These are phyloP conservation scores for Colletotrichum phormii DNA, from an alignment of 2,329 filamentous ascomycete species.

Conservation along the genomic window DNA sequence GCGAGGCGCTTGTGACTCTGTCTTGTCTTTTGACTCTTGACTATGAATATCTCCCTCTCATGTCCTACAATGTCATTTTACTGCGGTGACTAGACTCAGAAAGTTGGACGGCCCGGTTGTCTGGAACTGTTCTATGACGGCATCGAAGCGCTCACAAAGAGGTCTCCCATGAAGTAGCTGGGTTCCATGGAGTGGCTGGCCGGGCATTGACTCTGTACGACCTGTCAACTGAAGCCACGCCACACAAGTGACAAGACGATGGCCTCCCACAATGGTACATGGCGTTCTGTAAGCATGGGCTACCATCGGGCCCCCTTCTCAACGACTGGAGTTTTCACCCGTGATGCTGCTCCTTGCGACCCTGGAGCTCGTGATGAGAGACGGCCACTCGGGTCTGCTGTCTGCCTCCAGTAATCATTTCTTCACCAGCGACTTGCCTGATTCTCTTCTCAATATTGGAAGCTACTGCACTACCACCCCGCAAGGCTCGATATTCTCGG, in stretches of 20 bases:
- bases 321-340: not conserved
- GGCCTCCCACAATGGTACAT: not conserved
- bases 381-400: not conserved
- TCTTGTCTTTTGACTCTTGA: not conserved
- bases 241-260: not conserved
- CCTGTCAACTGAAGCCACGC: slow-evolving; percentile 32
- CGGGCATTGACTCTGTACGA: slow-evolving; percentile 9
- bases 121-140: not conserved
- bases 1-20: slow-evolving; percentile 6
- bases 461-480: slow-evolving; percentile 32
- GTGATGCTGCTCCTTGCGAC: not conserved
- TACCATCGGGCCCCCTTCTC: not conserved
- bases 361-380: not conserved
- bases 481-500: slow-evolving; percentile 21
- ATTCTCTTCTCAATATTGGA: not conserved
- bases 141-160: not conserved
- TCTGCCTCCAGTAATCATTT: not conserved
- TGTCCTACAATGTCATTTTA: slow-evolving; percentile 6
- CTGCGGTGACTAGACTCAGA: not conserved
- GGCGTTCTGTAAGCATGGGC: not conserved
- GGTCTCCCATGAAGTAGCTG: not conserved
- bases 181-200: not conserved
- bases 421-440: not conserved
- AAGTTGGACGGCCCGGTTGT: not conserved
- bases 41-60: not conserved